Evolutionary conservation across 2,329 filamentous ascomycete species (phyloP), one percentile per base, ranked within the genome.

Genomic region (Colletotrichum theobromicola): DNA sequence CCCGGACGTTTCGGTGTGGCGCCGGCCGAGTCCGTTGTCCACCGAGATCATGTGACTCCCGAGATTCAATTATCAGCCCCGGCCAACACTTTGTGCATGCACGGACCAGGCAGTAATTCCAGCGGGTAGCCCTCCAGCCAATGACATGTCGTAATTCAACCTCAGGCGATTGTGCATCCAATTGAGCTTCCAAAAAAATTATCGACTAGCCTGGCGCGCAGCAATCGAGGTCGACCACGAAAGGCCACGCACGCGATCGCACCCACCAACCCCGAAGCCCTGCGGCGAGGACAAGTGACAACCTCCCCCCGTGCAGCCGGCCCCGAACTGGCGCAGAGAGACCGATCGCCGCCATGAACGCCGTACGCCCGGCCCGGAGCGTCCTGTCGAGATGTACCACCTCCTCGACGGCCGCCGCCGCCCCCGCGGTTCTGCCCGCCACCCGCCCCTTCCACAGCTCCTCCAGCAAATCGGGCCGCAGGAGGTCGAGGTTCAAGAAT

Each of bases 401-500:
- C 77, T 82, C 84, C 79, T 16, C 55, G 32, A 81, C 83, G 63
- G 80, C 42, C 78, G 32, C 21, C 62, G 24, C 16, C 53, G 18
- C 42, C 18, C 65, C 78, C 69, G 42, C 79, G 70, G 76, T 78
- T 72, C 69, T 79, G 74, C 78, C 82, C 80, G 86, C 83, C 80
- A 85, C 83, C 72, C 84, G 83, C 78, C 82, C 82, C 72, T 90
- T 92, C 81, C 89, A 91, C 83, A 89, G 83, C 81, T 89, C 89
- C 61, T 82, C 87, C 61, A 81, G 84, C 61, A 84, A 88, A 42
- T 80, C 84, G n/a, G 24, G 28, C 7, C 70, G 69, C 75, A 85
- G 87, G 77, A 86, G 86, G 77, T 85, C 87, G 67, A 85, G 88
- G 55, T 91, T 91, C 81, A 87, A 84, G 79, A 91, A 85, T 80